These are phyloP conservation scores for Puccinia novopanici DNA, from an alignment of 1,284 basidiomycete species.

Conservation along the genomic window DNA sequence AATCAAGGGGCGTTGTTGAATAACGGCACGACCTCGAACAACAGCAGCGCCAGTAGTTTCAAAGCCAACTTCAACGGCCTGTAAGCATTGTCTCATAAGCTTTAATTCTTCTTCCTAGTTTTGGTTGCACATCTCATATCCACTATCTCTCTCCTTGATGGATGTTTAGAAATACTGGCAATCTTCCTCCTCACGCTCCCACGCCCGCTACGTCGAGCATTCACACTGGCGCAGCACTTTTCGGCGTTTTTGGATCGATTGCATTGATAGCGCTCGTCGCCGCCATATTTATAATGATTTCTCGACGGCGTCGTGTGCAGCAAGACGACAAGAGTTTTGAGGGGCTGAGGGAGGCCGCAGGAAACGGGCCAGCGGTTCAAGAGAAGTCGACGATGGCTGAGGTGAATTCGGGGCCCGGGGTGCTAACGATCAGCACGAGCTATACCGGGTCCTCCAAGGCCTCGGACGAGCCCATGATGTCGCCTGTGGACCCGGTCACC, in stretches of 20 bases:
- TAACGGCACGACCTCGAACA: no score
- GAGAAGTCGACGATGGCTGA: background rate
- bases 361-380: no score
- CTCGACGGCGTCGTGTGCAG: background rate
- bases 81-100: no score
- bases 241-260: background rate
- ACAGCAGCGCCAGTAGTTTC: no score
- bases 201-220: no score
- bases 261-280: background rate
- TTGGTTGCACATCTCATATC: no score
- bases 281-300: background rate
- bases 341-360: background rate
- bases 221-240: background rate
- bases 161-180: no score
- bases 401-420: background rate
- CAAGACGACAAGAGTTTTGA: background rate
- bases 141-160: no score
- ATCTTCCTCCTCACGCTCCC: no score
- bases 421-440: background rate
- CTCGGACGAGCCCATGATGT: background rate
- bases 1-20: no score
- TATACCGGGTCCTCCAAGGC: background rate
- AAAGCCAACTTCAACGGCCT: no score
- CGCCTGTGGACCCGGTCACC: background rate
- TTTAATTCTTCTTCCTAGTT: no score